Evolutionary conservation across 2,329 filamentous ascomycete species (phyloP).

Genomic region (Exophiala spinifera): DNA sequence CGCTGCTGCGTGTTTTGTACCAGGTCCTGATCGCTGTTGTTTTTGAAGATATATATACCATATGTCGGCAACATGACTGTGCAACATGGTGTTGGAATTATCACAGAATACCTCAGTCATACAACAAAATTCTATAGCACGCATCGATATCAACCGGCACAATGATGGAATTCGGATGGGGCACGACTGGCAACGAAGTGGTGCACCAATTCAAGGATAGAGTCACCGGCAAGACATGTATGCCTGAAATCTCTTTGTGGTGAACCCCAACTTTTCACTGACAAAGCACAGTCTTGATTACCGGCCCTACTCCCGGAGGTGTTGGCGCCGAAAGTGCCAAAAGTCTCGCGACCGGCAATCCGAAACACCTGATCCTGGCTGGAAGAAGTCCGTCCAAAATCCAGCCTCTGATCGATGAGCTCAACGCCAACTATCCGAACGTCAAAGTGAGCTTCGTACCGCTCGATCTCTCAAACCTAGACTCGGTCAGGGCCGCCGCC

Average conservation of each 20-base stretch:
- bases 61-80: too few relatives aligned
- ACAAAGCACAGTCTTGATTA: slow-evolving; percentile 30
- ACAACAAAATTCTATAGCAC: neutral
- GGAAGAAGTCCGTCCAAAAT: slow-evolving; percentile 29
- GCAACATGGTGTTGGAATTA: too few relatives aligned
- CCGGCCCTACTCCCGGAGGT: slow-evolving; percentile 28
- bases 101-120: neutral
- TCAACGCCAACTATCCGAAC: slow-evolving; percentile 10
- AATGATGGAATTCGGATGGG: slow-evolving; percentile 31
- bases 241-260: neutral
- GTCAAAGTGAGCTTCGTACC: slow-evolving; percentile 22
- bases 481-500: slow-evolving; percentile 28
- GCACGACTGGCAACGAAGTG: slow-evolving; percentile 34
- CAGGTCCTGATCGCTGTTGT: too few relatives aligned
- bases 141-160: neutral
- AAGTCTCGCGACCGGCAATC: slow-evolving; percentile 30
- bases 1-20: neutral
- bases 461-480: slow-evolving; percentile 19
- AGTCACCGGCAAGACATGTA: slow-evolving; percentile 35
- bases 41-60: too few relatives aligned
- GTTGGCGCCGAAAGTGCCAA: slow-evolving; percentile 32
- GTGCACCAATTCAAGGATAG: slow-evolving; percentile 32
- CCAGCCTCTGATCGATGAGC: slow-evolving; percentile 30
- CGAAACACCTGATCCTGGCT: slow-evolving; percentile 31
- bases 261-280: neutral